phyloP scores from a whole-genome alignment of 495 filamentous ascomycete genomes.

The Articulospora tetracladia region DNA sequence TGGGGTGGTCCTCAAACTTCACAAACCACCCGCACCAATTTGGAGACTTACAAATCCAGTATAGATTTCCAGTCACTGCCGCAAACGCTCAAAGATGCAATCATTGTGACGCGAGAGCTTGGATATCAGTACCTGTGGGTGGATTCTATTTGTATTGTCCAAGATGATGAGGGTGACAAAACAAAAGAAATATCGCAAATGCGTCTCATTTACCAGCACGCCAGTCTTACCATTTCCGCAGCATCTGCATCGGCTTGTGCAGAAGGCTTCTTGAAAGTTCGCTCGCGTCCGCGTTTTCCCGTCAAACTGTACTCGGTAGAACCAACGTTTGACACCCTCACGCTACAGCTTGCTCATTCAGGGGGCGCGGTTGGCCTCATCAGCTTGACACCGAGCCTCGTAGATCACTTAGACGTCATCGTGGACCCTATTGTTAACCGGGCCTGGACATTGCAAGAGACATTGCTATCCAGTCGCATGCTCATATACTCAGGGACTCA shows the following conservation, averaged over 20 bases:
- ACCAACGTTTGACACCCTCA: background rate
- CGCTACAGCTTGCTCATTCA: background rate
- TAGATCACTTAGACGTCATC: too few relatives aligned
- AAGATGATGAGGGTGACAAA: background rate
- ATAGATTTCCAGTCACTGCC: background rate
- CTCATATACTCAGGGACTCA: background rate
- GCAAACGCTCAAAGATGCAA: background rate
- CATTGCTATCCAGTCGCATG: background rate
- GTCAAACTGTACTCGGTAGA: background rate
- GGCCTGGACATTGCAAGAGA: background rate
- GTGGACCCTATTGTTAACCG: too few relatives aligned
- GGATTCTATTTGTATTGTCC: background rate
- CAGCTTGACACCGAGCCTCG: too few relatives aligned
- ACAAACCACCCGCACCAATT: background rate
- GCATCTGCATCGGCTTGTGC: background rate
- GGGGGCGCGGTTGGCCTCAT: too few relatives aligned
- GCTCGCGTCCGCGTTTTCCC: background rate
- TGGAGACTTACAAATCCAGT: background rate
- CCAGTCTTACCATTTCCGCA: background rate
- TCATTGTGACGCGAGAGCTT: background rate
- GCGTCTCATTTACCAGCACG: background rate
- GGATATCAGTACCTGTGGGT: background rate
- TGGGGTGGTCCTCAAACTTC: background rate
- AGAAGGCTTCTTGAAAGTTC: background rate
- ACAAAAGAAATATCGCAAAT: background rate